phyloP scores from a whole-genome alignment of 306 rosid genomes.

The Begonia fuchsioides region DNA sequence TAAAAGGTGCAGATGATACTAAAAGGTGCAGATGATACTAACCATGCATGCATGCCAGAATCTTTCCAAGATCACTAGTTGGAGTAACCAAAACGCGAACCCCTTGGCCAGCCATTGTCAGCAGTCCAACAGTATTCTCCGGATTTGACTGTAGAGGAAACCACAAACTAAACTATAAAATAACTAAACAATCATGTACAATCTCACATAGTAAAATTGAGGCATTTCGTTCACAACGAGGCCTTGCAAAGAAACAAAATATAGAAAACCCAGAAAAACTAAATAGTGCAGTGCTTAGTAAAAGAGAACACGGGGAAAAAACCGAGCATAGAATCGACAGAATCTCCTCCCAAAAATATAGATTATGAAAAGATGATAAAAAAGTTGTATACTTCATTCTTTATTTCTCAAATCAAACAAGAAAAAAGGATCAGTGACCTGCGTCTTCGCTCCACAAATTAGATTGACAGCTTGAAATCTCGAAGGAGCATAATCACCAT shows the following conservation, averaged over 20 bases:
- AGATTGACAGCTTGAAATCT: conserved; percentile 69
- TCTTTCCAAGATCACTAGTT: conserved; percentile 85
- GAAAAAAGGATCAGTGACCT: conserved; percentile 19
- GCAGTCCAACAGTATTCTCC: conserved; percentile 84
- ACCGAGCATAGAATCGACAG: neutral
- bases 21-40: conserved; percentile 12
- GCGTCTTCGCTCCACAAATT: conserved; percentile 85
- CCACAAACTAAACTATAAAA: neutral
- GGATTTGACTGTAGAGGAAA: conserved; percentile 61
- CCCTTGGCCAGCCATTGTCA: conserved; percentile 90
- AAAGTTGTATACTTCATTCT: no score
- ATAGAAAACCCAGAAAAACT: neutral
- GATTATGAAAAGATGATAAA: neutral
- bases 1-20: no score
- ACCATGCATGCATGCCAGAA: conserved; percentile 90
- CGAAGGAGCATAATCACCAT: conserved; percentile 61
- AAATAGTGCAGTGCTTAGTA: neutral
- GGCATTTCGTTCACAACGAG: no score
- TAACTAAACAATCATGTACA: neutral
- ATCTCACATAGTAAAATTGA: neutral
- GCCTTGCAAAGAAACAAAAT: no score
- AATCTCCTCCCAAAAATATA: no score
- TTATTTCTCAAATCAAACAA: neutral
- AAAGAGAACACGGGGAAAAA: neutral
- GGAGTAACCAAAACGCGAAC: conserved; percentile 89